Conservation (phyloP, 805 yeast species). For the Saccharomycopsis malanga region DNA sequence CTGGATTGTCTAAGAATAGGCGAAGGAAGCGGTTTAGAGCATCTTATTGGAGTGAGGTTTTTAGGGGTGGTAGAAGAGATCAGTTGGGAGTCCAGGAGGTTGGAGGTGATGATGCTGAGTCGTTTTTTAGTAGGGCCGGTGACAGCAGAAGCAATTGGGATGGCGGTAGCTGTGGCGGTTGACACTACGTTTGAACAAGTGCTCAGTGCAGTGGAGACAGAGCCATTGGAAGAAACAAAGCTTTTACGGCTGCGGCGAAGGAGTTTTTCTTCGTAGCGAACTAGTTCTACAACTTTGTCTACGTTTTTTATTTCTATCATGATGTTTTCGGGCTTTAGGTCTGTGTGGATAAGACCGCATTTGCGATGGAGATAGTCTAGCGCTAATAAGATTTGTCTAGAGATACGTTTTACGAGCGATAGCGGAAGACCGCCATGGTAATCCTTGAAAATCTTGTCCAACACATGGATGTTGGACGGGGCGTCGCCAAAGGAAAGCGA, state of each 20-base stretch:
- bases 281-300: slow-evolving; percentile 52
- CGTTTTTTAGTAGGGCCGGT: neutral
- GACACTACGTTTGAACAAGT: neutral
- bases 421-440: slow-evolving; percentile 75
- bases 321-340: slow-evolving; percentile 68
- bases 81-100: neutral
- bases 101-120: slow-evolving; percentile 1
- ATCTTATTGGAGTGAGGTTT: slow-evolving; percentile 5
- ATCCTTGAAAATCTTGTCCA: slow-evolving; percentile 25
- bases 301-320: slow-evolving; percentile 78
- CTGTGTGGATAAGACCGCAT: slow-evolving; percentile 72
- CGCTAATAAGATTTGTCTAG: slow-evolving; percentile 69
- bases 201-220: neutral
- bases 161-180: neutral
- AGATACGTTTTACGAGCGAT: slow-evolving; percentile 69
- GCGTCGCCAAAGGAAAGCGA: slow-evolving; percentile 19
- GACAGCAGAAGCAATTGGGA: neutral
- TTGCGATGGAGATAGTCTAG: slow-evolving; percentile 65
- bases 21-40: slow-evolving; percentile 21
- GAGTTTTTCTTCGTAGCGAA: slow-evolving; percentile 16
- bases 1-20: slow-evolving; percentile 17
- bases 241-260: neutral
- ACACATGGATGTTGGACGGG: slow-evolving; percentile 3
- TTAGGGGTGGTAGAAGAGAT: slow-evolving; percentile 5
- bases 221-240: neutral